Evolutionary conservation across 2,329 filamentous ascomycete species (phyloP), one percentile per base, ranked within the genome.

Genomic region (Fonsecaea pedrosoi): DNA sequence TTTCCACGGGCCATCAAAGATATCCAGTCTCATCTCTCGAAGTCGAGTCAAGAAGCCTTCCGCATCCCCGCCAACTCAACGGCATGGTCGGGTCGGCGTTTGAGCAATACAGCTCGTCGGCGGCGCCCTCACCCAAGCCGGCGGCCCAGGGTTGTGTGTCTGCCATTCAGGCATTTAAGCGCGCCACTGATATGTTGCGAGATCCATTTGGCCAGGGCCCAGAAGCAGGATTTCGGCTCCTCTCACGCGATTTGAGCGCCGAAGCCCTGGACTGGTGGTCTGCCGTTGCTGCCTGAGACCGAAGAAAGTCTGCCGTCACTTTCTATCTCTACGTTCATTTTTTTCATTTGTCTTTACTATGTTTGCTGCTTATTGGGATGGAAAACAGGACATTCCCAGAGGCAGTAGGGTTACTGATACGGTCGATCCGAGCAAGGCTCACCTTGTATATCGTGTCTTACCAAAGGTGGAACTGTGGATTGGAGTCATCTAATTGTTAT

Each of bases 201-300:
- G 45, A 50, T 30, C 45, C 45, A 30, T 50, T 50, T 30, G 45
- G 45, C 8, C 45, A 50, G 10, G 45, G 45, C 45, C 45, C 25
- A 10, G 45, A 30, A 7, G 45, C 21, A 3, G 45, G 45, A 50
- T 50, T 50, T 30, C 45, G 45, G 18, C 45, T 50, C 21, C 10
- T 50, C 15, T 21, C 45, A 25, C 45, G 45, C 8, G 21, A 30
- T 30, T 5, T 4, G 18, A 10, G 45, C 21, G 45, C 8, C 8
- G 18, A 50, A 8, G 45, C 45, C 10, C 2, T 50, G 45, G 45
- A 50, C 45, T 50, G 45, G 45, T 50, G 45, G 45, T 50, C 45
- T 50, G 45, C 45, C 12, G 18, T 18, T 50, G 18, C 45, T 25
- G 7, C 45, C 4, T 50, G 45, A 50, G 13, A 30, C 7, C 13